Evolutionary conservation across 371 early-diverging fungal genomes (phyloP).

Genomic region (Capillidium rhysosporum): DNA sequence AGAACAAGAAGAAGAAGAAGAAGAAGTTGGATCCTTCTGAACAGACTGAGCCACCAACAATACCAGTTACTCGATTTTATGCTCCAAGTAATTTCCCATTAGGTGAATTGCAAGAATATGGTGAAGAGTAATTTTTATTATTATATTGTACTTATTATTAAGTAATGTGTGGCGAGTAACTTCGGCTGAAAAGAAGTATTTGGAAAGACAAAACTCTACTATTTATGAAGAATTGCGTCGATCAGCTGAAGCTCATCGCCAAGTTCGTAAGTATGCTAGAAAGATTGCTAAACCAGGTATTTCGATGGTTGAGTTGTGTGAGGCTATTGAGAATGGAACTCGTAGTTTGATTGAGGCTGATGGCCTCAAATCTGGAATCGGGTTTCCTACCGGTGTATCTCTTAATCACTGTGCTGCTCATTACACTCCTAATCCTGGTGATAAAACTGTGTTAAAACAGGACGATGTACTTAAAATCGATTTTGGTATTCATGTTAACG

Average conservation of each 20-base stretch:
- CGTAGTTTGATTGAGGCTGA: conserved; percentile 78
- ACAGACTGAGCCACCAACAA: conserved; percentile 55
- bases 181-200: conserved; percentile 54
- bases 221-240: conserved; percentile 66
- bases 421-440: conserved; percentile 96
- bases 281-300: conserved; percentile 89
- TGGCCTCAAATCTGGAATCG: conserved; percentile 70
- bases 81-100: conserved; percentile 39
- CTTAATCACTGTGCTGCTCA: conserved; percentile 99
- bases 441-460: conserved; percentile 71
- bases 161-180: conserved; percentile 61
- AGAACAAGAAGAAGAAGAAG: conserved; percentile 11
- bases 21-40: conserved; percentile 6
- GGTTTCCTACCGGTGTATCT: conserved; percentile 98
- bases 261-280: conserved; percentile 69
- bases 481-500: conserved; percentile 96
- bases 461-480: conserved; percentile 99
- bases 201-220: conserved; percentile 34
- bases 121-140: conserved; percentile 33
- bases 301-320: conserved; percentile 82
- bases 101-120: conserved; percentile 52
- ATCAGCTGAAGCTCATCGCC: conserved; percentile 86
- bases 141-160: background rate
- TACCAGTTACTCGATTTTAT: conserved; percentile 59
- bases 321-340: conserved; percentile 90